phyloP scores from a whole-genome alignment of 768 basidiomycete species.

The Russula emetica region DNA sequence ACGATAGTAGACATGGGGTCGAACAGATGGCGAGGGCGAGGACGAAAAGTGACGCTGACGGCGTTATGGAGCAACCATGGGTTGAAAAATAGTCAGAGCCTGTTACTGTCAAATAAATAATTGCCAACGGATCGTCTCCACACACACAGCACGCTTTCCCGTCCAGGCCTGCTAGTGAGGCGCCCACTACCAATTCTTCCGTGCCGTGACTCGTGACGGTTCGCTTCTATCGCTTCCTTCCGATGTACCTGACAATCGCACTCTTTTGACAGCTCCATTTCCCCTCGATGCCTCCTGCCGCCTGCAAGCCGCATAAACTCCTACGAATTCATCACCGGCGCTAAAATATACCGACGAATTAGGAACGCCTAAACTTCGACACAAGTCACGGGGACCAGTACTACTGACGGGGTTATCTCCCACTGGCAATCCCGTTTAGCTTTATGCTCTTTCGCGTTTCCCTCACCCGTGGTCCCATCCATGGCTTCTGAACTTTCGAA shows the following conservation, averaged over 20 bases:
- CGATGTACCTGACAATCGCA: neutral
- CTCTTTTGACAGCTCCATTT: neutral
- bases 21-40: neutral
- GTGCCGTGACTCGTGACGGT: too few relatives aligned
- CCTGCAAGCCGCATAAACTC: neutral
- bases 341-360: neutral
- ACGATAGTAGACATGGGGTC: conserved; percentile 3
- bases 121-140: neutral
- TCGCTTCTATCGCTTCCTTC: neutral
- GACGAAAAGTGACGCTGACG: too few relatives aligned
- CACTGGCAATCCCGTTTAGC: too few relatives aligned
- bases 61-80: neutral
- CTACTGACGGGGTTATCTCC: too few relatives aligned
- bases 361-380: too few relatives aligned
- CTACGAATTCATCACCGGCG: neutral
- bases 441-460: too few relatives aligned
- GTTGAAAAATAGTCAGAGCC: neutral
- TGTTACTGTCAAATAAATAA: conserved; percentile 3
- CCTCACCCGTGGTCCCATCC: too few relatives aligned
- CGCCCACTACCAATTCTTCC: neutral
- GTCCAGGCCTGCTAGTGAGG: neutral
- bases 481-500: neutral
- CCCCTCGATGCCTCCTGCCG: neutral
- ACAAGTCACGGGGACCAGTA: too few relatives aligned
- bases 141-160: neutral